These are phyloP conservation scores for Lactifluus subvellereus DNA, from an alignment of 768 basidiomycete genomes.

Conservation along the genomic window DNA sequence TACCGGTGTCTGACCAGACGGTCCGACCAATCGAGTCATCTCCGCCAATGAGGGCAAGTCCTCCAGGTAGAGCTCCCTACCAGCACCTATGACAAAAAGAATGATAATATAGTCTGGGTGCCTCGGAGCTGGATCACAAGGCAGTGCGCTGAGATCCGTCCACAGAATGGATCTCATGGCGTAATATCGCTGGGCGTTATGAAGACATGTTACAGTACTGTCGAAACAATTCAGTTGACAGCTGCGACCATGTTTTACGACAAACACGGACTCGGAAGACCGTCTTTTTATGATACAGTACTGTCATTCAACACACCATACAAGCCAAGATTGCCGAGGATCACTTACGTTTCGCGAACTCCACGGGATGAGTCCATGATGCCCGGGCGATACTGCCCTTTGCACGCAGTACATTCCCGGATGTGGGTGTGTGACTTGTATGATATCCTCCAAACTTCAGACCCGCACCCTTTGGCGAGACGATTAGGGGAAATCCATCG, in stretches of 20 bases:
- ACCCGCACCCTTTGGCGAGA: too few relatives aligned
- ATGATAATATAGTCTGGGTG: not conserved
- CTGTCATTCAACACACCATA: not conserved
- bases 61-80: not conserved
- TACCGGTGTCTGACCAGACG: too few relatives aligned
- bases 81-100: not conserved
- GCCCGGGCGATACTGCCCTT: not conserved
- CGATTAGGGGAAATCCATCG: not conserved
- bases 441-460: not conserved
- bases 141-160: constrained; percentile 1
- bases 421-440: not conserved
- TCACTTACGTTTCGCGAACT: not conserved
- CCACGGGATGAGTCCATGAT: not conserved
- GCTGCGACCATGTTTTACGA: not conserved
- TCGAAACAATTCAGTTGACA: constrained; percentile 1
- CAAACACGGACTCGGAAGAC: not conserved
- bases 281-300: not conserved
- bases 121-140: not conserved
- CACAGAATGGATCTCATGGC: not conserved
- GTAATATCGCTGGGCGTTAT: not conserved
- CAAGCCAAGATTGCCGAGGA: not conserved
- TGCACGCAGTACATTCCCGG: not conserved
- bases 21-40: not conserved
- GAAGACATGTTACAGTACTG: not conserved
- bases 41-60: not conserved